Evolutionary conservation across 805 yeast genomes (phyloP).

Genomic region (Metschnikowia chrysomelidarum): DNA sequence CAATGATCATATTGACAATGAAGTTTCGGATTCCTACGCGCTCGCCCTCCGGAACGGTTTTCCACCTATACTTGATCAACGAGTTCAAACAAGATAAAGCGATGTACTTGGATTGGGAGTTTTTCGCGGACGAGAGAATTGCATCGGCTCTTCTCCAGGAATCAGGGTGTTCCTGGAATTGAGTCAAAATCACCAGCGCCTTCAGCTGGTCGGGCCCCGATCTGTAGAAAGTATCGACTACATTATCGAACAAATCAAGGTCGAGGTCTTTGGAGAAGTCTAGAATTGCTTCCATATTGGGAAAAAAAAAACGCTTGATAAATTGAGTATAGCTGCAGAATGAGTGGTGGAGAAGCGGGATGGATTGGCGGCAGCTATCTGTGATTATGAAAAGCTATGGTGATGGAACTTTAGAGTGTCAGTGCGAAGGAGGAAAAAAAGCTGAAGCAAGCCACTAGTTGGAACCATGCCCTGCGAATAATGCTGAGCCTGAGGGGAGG

Average conservation of each 20-base stretch:
- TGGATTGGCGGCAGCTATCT: not conserved
- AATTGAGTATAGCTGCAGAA: too few species aligned
- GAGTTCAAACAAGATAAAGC: constrained; percentile 89
- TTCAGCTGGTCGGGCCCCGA: constrained; percentile 64
- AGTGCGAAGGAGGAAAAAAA: too few species aligned
- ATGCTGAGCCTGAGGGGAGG: too few species aligned
- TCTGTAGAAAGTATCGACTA: constrained; percentile 79
- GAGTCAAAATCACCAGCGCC: constrained; percentile 70
- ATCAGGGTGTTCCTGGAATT: constrained; percentile 91
- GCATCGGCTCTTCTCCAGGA: constrained; percentile 94
- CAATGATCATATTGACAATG: constrained; percentile 88
- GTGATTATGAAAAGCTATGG: not conserved
- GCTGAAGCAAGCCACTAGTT: too few species aligned
- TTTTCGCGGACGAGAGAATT: constrained; percentile 72
- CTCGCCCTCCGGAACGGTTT: constrained; percentile 83
- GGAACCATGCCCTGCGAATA: too few species aligned
- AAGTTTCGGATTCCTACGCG: constrained; percentile 92
- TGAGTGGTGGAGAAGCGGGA: constrained; percentile 1
- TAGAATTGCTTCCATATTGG: constrained; percentile 76
- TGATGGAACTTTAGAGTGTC: too few species aligned
- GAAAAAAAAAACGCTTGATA: constrained; percentile 4
- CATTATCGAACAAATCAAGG: constrained; percentile 71
- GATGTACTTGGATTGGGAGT: constrained; percentile 88
- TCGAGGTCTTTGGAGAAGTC: constrained; percentile 86
- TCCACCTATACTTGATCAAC: constrained; percentile 91